These are phyloP conservation scores for Ceratocystis papillata DNA, from an alignment of 2,329 filamentous ascomycete species.

Conservation along the genomic window DNA sequence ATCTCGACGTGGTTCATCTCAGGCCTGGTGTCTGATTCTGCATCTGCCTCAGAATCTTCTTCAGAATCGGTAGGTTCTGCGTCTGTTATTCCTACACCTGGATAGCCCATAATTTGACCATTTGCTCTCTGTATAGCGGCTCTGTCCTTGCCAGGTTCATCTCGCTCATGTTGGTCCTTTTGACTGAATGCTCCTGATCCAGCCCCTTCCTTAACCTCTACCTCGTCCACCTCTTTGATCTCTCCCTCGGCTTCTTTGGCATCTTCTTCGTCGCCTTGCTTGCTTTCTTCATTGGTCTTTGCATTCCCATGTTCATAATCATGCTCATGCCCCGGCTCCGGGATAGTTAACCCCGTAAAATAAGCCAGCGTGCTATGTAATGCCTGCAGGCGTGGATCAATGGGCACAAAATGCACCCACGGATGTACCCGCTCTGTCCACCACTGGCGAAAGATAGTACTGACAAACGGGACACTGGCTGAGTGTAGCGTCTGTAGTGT, in stretches of 20 bases:
- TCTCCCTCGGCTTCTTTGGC: constrained; percentile 30
- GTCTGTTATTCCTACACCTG: neutral
- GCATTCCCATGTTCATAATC: constrained; percentile 30
- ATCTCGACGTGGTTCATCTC: constrained; percentile 9
- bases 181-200: too few species aligned
- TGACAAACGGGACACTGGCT: constrained; percentile 56
- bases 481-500: constrained; percentile 47
- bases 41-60: neutral
- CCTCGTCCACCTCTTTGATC: constrained; percentile 39
- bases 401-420: constrained; percentile 72
- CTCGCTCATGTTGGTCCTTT: neutral
- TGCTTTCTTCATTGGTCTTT: neutral
- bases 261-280: neutral
- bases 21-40: neutral
- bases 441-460: constrained; percentile 67
- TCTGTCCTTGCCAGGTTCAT: neutral
- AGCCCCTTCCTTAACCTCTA: constrained; percentile 25
- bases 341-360: constrained; percentile 48
- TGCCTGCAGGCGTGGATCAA: constrained; percentile 62
- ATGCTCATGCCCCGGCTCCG: constrained; percentile 26
- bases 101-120: neutral
- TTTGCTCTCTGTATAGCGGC: neutral
- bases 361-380: constrained; percentile 65
- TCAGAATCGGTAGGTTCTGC: constrained; percentile 29
- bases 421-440: constrained; percentile 61